Base-by-base conservation (phyloP, 768 basidiomycete genomes). In the Lentinula detonsa region DNA sequence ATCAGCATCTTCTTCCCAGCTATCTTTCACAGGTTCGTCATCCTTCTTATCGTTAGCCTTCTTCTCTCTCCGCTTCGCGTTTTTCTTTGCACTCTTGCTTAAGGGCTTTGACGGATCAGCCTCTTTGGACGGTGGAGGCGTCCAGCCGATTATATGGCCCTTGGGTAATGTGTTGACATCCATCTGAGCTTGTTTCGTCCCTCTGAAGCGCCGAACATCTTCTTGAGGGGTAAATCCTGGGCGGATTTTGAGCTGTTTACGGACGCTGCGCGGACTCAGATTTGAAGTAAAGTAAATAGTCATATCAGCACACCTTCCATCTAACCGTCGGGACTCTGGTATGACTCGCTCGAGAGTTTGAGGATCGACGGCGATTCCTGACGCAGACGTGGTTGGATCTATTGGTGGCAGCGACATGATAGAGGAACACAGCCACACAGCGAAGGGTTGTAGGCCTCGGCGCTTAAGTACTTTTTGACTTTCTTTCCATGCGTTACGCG, bases 181-280 rank as follows among this genome's bases (percentile, higher is more conserved):
- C 78, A 85, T 81, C 69, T 86, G 84, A 55, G 85, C 80, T 70
- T 93, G 91, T 57, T 86, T 85, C 49, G 85, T 83, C 45, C 90
- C 85, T 57, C 92, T 84, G 73, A 95, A 98, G 52, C 87, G 85
- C n/a, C 84, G 81, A 7, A 95, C 82, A 73, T 98, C 95, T 73
- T 98, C 95, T 73, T 95, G 93, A 0, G 95, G 95, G 4, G 93
- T 96, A 74, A 89, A 98, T 0, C 95, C 95, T 2, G 93, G 95
- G 31, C 95, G 81, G 64, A 98, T 88, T 77, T 88, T 95, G 60
- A 90, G 77, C 73, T 95, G 84, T 74, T 95, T 96, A 63, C 95
- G 87, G 37, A 92, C 73, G 52, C 95, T 97, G 71, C 56, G 65
- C 64, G 54, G 59, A 39, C 9, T 39, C 9, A 61, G 39, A 57